Conservation (phyloP, 371 early-diverging fungal genomes). For the Chytridium lagenaria region DNA sequence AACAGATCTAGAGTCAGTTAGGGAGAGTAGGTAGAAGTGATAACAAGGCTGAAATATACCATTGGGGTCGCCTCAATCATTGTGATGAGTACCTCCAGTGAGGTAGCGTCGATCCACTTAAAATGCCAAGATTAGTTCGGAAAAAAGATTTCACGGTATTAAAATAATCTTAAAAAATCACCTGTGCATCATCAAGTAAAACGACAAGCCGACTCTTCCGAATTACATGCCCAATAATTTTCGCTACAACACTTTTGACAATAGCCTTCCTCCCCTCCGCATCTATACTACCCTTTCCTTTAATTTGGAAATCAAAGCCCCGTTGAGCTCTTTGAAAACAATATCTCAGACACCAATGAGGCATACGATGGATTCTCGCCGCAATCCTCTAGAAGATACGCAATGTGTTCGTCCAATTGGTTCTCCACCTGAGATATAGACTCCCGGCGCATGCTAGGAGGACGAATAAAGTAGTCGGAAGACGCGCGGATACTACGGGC, state of each 20-base stretch:
- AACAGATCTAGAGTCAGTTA: conserved; percentile 1
- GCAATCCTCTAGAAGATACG: background rate
- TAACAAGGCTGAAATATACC: no score
- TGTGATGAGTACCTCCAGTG: background rate
- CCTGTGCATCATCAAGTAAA: conserved; percentile 13
- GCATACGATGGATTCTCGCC: background rate
- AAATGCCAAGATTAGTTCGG: background rate
- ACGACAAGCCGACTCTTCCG: background rate
- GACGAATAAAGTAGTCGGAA: no score
- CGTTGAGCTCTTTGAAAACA: background rate
- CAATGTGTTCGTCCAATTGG: no score
- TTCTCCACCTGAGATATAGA: no score
- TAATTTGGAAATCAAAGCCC: background rate
- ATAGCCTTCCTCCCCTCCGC: background rate
- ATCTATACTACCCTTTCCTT: background rate
- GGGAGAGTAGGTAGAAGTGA: background rate
- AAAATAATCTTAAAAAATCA: background rate
- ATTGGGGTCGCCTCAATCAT: no score
- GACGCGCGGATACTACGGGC: no score
- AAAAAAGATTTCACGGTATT: background rate
- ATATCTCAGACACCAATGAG: background rate
- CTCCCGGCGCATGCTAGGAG: no score
- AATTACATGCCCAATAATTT: background rate
- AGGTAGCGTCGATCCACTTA: conserved; percentile 3
- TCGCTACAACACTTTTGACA: background rate